A percentile compares a stretch with the other conserved stretches of the same genome.
These are phyloP conservation scores for Limnanthes douglasii DNA, from an alignment of 345 rosid species.

Conservation along the genomic window DNA sequence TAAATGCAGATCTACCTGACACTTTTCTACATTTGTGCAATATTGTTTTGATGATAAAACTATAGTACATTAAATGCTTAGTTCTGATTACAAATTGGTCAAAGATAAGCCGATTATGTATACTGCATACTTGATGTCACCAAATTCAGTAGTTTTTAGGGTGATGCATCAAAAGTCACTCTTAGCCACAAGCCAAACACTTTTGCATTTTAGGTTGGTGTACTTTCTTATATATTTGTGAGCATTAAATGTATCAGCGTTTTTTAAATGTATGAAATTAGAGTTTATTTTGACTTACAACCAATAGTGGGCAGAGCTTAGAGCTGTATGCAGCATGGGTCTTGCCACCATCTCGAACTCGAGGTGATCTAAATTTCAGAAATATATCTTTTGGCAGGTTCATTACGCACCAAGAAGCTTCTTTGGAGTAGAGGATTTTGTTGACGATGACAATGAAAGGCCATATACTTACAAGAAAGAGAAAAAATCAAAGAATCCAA, in stretches of 20 bases:
- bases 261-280: neutral
- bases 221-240: too few species aligned
- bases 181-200: too few species aligned
- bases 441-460: constrained; percentile 77
- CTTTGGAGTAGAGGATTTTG: constrained; percentile 88
- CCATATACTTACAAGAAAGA: constrained; percentile 84
- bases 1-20: too few species aligned
- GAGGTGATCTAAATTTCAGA: neutral
- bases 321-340: neutral
- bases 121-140: too few species aligned
- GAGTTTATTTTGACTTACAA: neutral
- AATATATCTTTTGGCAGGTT: constrained; percentile 19
- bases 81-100: too few species aligned
- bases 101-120: too few species aligned
- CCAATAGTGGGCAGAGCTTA: neutral
- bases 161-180: too few species aligned
- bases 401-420: constrained; percentile 68
- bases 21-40: too few species aligned
- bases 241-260: neutral
- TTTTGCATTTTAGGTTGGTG: too few species aligned
- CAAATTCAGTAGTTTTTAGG: too few species aligned
- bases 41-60: too few species aligned
- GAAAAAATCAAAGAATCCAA: constrained; percentile 68
- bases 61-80: too few species aligned
- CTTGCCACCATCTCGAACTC: neutral